Evolutionary conservation across 176 grass and related monocot species (phyloP), one percentile per base, ranked within the genome.

Genomic region (Hsuehochloa calcarea): DNA sequence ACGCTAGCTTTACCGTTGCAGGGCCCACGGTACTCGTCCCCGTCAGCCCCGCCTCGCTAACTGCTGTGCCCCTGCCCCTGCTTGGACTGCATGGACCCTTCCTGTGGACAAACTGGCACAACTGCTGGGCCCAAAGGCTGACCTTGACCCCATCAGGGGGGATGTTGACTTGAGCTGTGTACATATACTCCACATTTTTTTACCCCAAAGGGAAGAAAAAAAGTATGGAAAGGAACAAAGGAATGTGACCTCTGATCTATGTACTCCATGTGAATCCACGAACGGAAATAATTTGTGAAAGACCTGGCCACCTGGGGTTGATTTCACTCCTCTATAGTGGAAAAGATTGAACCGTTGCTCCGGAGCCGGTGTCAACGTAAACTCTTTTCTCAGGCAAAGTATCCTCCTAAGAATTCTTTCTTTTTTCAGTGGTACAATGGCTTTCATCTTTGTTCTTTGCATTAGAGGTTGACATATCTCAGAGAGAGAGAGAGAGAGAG

Each of bases 351-450:
- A 34, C 31, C 31, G 31, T 34, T 34, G 31, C 31, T 34, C 31
- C 31, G 31, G 31, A 34, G 31, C 31, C 31, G 31, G 31, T 25
- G 15, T 2, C 16, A 23, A 13, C 27, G 17, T 12, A 73, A 50
- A 17, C 41, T 72, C 34, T 79, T 79, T 63, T 44, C 8, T 26
- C 47, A 72, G 17, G 84, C 22, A 79, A 64, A 72, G 76, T 62
- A 72, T 78, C 38, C 10, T 68, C 5, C 1, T 20, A 40, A 26
- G 34, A 6, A 11, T 25, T 56, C 17, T 27, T 56, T 25, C 17
- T 27, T 56, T 25, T 1, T 13, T 3, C 11, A 0, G 19, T 74
- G 45, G 17, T 7, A 20, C 29, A 23, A 8, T 38, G 15, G 45
- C 20, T 27, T 62, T 1, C 56, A 41, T 54, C 9, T 31, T n/a